These are phyloP conservation scores for Fusarium sp. DNA, from an alignment of 2,329 filamentous ascomycete species.

Conservation along the genomic window DNA sequence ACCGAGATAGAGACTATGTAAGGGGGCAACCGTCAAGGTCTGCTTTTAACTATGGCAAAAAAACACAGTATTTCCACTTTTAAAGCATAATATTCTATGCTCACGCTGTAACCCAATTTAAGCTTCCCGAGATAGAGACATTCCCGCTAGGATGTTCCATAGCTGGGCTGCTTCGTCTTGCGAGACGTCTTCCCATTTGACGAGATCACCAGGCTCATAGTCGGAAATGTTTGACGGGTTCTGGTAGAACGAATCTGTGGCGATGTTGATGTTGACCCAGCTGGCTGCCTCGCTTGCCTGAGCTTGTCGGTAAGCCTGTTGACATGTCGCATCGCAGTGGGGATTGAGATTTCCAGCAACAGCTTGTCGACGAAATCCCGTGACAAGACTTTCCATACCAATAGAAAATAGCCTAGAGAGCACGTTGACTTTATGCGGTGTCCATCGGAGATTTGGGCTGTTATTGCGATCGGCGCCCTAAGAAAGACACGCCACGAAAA, in stretches of 20 bases:
- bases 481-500: too few relatives aligned
- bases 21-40: too few relatives aligned
- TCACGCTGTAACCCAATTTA: too few relatives aligned
- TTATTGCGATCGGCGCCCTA: too few relatives aligned
- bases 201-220: constrained; percentile 5
- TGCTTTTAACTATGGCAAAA: too few relatives aligned
- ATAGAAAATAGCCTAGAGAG: too few relatives aligned
- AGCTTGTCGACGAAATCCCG: not conserved
- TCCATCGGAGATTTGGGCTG: too few relatives aligned
- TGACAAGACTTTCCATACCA: too few relatives aligned
- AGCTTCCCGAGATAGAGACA: constrained; percentile 8
- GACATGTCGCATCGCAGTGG: constrained; percentile 18
- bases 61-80: too few relatives aligned
- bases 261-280: constrained; percentile 22
- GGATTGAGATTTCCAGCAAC: constrained; percentile 1
- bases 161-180: not conserved
- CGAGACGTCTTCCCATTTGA: constrained; percentile 28
- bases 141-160: constrained; percentile 21
- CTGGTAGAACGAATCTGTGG: constrained; percentile 12
- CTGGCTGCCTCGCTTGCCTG: not conserved
- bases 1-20: constrained; percentile 8
- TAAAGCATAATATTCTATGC: too few relatives aligned
- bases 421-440: too few relatives aligned
- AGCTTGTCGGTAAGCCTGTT: constrained; percentile 7
- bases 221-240: constrained; percentile 16